Evolutionary conservation across 768 basidiomycete species (phyloP).

Genomic region (Phlegmacium glaucopus): DNA sequence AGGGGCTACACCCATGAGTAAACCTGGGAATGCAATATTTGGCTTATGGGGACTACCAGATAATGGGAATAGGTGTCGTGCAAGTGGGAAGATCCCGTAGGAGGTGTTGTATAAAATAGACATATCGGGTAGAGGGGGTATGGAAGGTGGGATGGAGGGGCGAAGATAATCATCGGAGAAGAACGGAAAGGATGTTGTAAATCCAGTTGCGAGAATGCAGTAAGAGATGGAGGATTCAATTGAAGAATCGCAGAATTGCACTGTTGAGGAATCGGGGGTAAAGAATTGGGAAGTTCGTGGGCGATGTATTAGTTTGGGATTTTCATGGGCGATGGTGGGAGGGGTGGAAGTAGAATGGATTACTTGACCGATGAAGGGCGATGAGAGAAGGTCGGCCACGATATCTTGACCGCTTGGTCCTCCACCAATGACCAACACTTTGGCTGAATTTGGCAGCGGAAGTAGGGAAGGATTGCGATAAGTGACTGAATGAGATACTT

Average conservation of each 20-base stretch:
- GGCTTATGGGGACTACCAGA: slow-evolving; percentile 50
- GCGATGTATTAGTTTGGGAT: slow-evolving; percentile 5
- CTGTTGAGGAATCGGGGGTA: slow-evolving; percentile 31
- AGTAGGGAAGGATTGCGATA: slow-evolving; percentile 50
- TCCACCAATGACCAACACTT: slow-evolving; percentile 44
- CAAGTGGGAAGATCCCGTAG: slow-evolving; percentile 67
- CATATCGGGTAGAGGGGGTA: slow-evolving; percentile 42
- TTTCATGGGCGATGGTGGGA: slow-evolving; percentile 25
- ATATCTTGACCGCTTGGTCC: slow-evolving; percentile 75
- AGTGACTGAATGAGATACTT: slow-evolving; percentile 63
- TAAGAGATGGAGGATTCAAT: slow-evolving; percentile 52
- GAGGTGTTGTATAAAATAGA: slow-evolving; percentile 58
- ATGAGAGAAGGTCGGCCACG: slow-evolving; percentile 46
- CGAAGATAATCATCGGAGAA: slow-evolving; percentile 35
- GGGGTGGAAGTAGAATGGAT: slow-evolving; percentile 52
- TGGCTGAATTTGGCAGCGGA: slow-evolving; percentile 4
- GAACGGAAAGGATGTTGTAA: slow-evolving; percentile 63
- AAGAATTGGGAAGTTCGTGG: neutral
- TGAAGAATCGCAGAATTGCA: slow-evolving; percentile 58
- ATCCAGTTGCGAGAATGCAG: slow-evolving; percentile 78
- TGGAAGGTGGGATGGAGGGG: slow-evolving; percentile 35
- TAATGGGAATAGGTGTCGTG: slow-evolving; percentile 67
- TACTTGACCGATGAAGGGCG: slow-evolving; percentile 37
- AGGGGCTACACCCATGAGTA: slow-evolving; percentile 58
- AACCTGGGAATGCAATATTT: slow-evolving; percentile 64